Evolutionary conservation across 345 rosid genomes (phyloP).

Genomic region (Arabidopsis thaliana): TAIR10.1 NC_003071.7:11049001-11049500

Average conservation of each 20-base stretch:
- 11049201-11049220: not conserved
- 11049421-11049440: constrained; percentile 84
- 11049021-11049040: not conserved
- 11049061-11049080: no score
- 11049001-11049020: not conserved
- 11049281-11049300: constrained; percentile 25
- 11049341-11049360: constrained; percentile 22
- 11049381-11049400: constrained; percentile 79
- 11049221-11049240: not conserved
- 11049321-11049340: constrained; percentile 15
- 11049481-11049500: constrained; percentile 4
- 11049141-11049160: not conserved
- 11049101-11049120: not conserved
- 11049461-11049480: constrained; percentile 3
- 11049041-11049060: not conserved
- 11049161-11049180: constrained; percentile 2
- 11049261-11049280: not conserved
- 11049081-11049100: no score
- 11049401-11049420: constrained; percentile 93
- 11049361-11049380: constrained; percentile 37
- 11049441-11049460: constrained; percentile 78
- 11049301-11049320: constrained; percentile 25
- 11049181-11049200: not conserved
- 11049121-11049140: not conserved
- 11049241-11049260: constrained; percentile 25